Evolutionary conservation across 2,329 filamentous ascomycete genomes (phyloP).

Genomic region (Pestalotiopsis sp.): DNA sequence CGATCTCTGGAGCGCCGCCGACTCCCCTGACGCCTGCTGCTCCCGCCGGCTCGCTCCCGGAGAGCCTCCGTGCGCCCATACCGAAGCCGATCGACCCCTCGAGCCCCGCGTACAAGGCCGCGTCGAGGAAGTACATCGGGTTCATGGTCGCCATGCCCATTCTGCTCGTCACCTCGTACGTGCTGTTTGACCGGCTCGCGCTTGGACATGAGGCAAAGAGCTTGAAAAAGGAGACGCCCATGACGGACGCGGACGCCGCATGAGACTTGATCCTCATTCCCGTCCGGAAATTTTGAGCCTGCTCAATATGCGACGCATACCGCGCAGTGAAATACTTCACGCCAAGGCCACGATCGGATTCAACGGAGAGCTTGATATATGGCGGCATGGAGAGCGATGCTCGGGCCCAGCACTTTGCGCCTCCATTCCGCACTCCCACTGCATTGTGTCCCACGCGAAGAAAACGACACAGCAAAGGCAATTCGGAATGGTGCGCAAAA

Average conservation of each 20-base stretch:
- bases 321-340: too few relatives aligned
- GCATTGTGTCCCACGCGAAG: too few relatives aligned
- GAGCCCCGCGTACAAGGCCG: slow-evolving; percentile 37
- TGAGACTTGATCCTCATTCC: not conserved
- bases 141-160: slow-evolving; percentile 56
- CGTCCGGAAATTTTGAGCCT: not conserved
- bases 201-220: slow-evolving; percentile 24
- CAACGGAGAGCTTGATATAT: too few relatives aligned
- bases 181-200: slow-evolving; percentile 45
- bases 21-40: not conserved
- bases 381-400: too few relatives aligned
- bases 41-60: not conserved
- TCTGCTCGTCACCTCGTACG: slow-evolving; percentile 56
- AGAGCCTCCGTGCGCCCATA: slow-evolving; percentile 11
- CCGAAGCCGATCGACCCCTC: slow-evolving; percentile 28
- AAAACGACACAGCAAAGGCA: too few relatives aligned
- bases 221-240: not conserved
- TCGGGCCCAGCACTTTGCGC: too few relatives aligned
- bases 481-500: too few relatives aligned
- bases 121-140: slow-evolving; percentile 46
- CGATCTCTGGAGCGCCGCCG: not conserved
- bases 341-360: too few relatives aligned
- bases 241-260: not conserved
- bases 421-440: too few relatives aligned
- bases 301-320: too few relatives aligned